These are phyloP conservation scores for Tinospora cordifolia DNA, from an alignment of 164 flowering plant species.

Conservation along the genomic window DNA sequence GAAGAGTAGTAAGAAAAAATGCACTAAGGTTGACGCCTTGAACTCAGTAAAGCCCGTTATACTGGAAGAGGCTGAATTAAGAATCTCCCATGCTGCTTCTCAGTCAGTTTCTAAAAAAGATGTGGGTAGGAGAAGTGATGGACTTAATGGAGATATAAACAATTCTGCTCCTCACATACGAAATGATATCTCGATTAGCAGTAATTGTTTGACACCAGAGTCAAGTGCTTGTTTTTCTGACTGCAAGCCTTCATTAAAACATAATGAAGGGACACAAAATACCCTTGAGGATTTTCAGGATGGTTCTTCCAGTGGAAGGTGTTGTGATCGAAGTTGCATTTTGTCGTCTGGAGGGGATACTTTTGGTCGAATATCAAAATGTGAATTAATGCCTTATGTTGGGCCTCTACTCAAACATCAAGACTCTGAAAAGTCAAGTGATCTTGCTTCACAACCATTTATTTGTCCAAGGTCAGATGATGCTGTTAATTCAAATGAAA, in stretches of 20 bases:
- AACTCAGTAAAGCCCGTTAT: constrained; percentile 16
- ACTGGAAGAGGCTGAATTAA: constrained; percentile 18
- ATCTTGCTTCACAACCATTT: constrained; percentile 17
- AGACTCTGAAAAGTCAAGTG: constrained; percentile 15
- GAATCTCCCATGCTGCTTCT: constrained; percentile 23
- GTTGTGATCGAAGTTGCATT: constrained; percentile 18
- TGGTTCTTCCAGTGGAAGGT: constrained; percentile 10
- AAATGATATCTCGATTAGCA: constrained; percentile 8
- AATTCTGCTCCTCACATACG: constrained; percentile 9
- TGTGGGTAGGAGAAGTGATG: constrained; percentile 16
- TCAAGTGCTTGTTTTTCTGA: constrained; percentile 17
- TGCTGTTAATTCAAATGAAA: constrained; percentile 25
- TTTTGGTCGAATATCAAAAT: constrained; percentile 7
- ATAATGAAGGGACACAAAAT: constrained; percentile 12
- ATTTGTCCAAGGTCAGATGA: constrained; percentile 14
- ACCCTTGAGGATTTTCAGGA: constrained; percentile 15
- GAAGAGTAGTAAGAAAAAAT: constrained; percentile 46
- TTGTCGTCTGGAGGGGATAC: constrained; percentile 13
- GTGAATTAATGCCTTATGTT: constrained; percentile 9
- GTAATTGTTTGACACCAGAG: constrained; percentile 8
- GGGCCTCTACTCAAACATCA: constrained; percentile 5
- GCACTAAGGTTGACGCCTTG: constrained; percentile 32
- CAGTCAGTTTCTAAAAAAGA: constrained; percentile 19
- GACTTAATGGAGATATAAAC: constrained; percentile 20
- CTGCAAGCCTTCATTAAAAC: constrained; percentile 12